A percentile compares a stretch with the other conserved stretches of the same genome.
Evolutionary conservation across 306 rosid genomes (phyloP).

Genomic region (Fragaria vesca): DNA sequence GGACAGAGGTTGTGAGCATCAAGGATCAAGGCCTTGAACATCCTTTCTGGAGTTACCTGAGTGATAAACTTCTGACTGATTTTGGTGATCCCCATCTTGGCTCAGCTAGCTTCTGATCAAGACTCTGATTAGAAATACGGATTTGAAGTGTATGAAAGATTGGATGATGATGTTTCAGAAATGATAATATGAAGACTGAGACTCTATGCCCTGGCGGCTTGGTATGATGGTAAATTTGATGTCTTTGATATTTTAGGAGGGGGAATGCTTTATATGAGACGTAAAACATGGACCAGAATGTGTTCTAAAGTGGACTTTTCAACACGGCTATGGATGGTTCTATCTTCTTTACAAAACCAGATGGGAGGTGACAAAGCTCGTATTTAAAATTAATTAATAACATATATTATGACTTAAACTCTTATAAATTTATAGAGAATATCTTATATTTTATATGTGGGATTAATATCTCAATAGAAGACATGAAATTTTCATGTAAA

Average conservation of each 20-base stretch:
- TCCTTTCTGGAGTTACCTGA: conserved; percentile 46
- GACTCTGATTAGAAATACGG: neutral
- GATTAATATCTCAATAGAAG: too few relatives aligned
- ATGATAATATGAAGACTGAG: conserved; percentile 1
- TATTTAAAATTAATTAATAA: too few relatives aligned
- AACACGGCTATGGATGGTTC: conserved; percentile 8
- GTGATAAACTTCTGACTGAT: conserved; percentile 31
- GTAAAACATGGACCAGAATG: conserved; percentile 1
- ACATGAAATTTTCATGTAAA: too few relatives aligned
- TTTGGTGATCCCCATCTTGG: conserved; percentile 32
- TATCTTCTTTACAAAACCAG: neutral
- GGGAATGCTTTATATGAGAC: neutral
- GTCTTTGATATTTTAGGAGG: neutral
- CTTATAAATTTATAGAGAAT: too few relatives aligned
- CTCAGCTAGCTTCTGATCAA: conserved; percentile 7
- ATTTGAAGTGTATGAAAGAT: neutral
- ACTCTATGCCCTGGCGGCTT: neutral
- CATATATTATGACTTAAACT: too few relatives aligned
- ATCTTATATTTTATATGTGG: too few relatives aligned
- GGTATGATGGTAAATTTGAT: neutral
- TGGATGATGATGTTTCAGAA: neutral
- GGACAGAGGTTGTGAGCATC: conserved; percentile 46
- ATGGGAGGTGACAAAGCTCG: neutral
- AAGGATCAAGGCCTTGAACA: conserved; percentile 54
- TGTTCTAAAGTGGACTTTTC: conserved; percentile 10